A percentile compares a stretch with the other conserved stretches of the same genome.
phyloP scores from a whole-genome alignment of 805 yeast species.

The Wickerhamiella galacta region DNA sequence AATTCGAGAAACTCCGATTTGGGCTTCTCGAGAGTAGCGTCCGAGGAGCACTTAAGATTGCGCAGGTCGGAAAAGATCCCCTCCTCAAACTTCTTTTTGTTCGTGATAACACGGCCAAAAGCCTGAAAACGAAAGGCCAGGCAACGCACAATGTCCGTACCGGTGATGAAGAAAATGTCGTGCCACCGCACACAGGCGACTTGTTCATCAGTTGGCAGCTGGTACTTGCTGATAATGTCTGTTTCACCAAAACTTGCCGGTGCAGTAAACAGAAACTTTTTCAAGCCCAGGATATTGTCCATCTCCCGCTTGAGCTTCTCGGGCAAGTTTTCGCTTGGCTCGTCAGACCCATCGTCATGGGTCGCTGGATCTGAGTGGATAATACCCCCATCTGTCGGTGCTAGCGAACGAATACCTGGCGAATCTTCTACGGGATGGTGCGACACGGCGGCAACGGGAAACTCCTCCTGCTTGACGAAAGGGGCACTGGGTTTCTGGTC shows the following conservation, averaged over 20 bases:
- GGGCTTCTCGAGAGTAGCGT: slow-evolving; percentile 78
- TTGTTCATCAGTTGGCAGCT: slow-evolving; percentile 74
- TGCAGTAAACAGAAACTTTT: slow-evolving; percentile 79
- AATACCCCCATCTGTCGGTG: background rate
- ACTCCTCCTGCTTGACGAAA: background rate
- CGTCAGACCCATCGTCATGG: slow-evolving; percentile 4
- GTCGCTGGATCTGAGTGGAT: background rate
- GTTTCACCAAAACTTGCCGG: slow-evolving; percentile 88
- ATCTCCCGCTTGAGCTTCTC: slow-evolving; percentile 6
- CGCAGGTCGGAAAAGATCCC: slow-evolving; percentile 87
- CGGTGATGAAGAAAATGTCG: slow-evolving; percentile 75
- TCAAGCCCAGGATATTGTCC: slow-evolving; percentile 24
- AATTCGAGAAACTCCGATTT: slow-evolving; percentile 72
- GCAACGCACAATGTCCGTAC: slow-evolving; percentile 90
- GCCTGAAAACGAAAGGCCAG: slow-evolving; percentile 75
- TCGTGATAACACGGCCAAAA: slow-evolving; percentile 71
- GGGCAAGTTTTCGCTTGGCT: slow-evolving; percentile 6
- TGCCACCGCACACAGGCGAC: slow-evolving; percentile 94
- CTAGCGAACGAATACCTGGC: background rate
- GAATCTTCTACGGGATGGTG: background rate
- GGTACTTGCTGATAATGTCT: slow-evolving; percentile 74
- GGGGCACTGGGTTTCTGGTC: too few relatives aligned
- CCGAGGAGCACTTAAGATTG: slow-evolving; percentile 59
- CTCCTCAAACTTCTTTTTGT: slow-evolving; percentile 90
- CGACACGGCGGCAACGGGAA: background rate